Evolutionary conservation across 805 yeast genomes (phyloP).

Genomic region (Debaryomyces tyrocola): DNA sequence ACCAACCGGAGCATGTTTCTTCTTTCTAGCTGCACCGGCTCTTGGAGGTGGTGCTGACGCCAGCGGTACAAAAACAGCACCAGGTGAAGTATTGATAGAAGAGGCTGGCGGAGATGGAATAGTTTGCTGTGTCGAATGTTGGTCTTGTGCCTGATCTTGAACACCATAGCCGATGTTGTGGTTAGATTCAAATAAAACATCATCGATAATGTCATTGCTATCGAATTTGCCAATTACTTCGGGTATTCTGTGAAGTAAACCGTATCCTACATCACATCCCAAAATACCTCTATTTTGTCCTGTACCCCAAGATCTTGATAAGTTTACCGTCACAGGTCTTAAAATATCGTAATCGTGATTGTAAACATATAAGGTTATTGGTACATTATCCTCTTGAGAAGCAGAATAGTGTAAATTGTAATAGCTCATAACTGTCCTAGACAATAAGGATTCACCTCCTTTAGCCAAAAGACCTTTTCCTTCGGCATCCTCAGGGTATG

Average conservation of each 20-base stretch:
- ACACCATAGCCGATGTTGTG: slow-evolving; percentile 17
- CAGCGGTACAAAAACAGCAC: slow-evolving; percentile 6
- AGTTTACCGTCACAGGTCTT: slow-evolving; percentile 79
- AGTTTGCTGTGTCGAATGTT: not conserved
- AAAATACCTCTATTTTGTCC: slow-evolving; percentile 67
- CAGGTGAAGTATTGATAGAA: slow-evolving; percentile 5
- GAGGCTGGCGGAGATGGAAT: slow-evolving; percentile 4
- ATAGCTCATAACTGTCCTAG: slow-evolving; percentile 61
- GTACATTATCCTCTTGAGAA: slow-evolving; percentile 34
- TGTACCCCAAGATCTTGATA: slow-evolving; percentile 65
- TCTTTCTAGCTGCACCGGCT: slow-evolving; percentile 22
- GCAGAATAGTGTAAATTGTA: slow-evolving; percentile 46
- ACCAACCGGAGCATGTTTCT: slow-evolving; percentile 24
- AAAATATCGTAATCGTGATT: slow-evolving; percentile 84
- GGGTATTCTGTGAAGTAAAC: slow-evolving; percentile 84
- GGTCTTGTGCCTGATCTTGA: not conserved
- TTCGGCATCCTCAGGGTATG: slow-evolving; percentile 56
- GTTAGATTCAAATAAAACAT: slow-evolving; percentile 31
- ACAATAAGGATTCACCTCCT: slow-evolving; percentile 83
- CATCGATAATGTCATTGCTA: slow-evolving; percentile 27
- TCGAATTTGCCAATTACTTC: slow-evolving; percentile 56
- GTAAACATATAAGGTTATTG: slow-evolving; percentile 59
- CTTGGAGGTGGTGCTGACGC: slow-evolving; percentile 20
- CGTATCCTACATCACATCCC: slow-evolving; percentile 96
- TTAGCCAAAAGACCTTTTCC: slow-evolving; percentile 69